Conservation (phyloP, 2,329 filamentous ascomycete species). For the Aspergillus bombycis region DNA sequence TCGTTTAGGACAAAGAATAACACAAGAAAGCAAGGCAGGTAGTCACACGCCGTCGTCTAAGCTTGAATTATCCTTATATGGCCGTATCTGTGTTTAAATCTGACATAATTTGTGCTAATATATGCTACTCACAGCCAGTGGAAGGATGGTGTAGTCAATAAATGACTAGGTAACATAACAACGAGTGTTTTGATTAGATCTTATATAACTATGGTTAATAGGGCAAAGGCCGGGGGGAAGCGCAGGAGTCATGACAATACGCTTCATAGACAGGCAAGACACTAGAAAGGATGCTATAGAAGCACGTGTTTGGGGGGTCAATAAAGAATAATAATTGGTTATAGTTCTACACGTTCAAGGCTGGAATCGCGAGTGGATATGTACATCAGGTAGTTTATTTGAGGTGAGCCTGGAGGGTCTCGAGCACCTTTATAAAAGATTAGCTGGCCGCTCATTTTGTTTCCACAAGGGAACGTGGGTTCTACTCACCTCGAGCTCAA, state of each 20-base stretch:
- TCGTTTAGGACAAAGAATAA: not conserved
- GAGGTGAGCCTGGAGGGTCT: conserved; percentile 53
- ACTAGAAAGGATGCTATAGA: not conserved
- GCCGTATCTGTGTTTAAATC: not conserved
- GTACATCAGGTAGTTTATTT: conserved; percentile 49
- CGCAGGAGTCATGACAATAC: not conserved
- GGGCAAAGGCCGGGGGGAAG: not conserved
- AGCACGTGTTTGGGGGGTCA: not conserved
- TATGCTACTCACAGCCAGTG: not conserved
- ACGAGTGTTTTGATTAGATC: not conserved
- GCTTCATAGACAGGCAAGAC: not conserved
- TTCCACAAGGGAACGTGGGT: not conserved
- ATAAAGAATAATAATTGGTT: conserved; percentile 20
- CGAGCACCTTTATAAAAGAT: conserved; percentile 45
- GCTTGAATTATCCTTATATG: not conserved
- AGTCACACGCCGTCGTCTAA: not conserved
- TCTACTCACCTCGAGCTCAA: conserved; percentile 86
- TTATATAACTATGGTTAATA: too few species aligned
- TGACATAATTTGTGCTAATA: not conserved
- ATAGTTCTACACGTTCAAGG: conserved; percentile 46
- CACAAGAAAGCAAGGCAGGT: not conserved
- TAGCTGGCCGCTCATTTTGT: conserved; percentile 6
- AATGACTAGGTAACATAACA: too few species aligned
- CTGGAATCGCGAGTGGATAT: conserved; percentile 40
- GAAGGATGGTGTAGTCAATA: not conserved